Conservation (phyloP, 352 stramenopile genomes). For the Globisporangium barbulae region DNA sequence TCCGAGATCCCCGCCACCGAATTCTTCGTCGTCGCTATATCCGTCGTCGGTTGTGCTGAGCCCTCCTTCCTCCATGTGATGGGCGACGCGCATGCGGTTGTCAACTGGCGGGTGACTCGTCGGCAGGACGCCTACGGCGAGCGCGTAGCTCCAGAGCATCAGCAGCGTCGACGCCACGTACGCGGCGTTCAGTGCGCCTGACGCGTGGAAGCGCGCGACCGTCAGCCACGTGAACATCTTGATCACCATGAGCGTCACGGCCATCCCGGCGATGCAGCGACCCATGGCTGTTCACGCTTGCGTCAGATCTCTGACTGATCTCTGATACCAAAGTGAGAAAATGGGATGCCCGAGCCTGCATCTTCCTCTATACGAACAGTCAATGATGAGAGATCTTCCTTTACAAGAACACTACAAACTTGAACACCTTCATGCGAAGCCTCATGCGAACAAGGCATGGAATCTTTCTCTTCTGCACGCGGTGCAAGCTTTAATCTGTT, state of each 20-base stretch:
- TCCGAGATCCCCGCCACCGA: slow-evolving; percentile 2
- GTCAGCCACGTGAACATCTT: slow-evolving; percentile 54
- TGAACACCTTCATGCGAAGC: not conserved
- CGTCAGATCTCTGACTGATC: too few relatives aligned
- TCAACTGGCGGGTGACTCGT: slow-evolving; percentile 16
- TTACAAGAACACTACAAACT: slow-evolving; percentile 12
- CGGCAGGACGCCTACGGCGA: slow-evolving; percentile 35
- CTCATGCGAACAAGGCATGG: too few relatives aligned
- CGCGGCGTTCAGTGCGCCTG: slow-evolving; percentile 25
- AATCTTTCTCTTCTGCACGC: too few relatives aligned
- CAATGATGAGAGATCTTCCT: slow-evolving; percentile 7
- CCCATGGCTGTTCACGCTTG: slow-evolving; percentile 27
- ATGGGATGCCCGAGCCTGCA: not conserved
- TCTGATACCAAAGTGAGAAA: not conserved
- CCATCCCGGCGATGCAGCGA: slow-evolving; percentile 36
- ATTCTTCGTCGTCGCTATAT: slow-evolving; percentile 14
- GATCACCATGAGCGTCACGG: slow-evolving; percentile 61
- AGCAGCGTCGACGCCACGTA: slow-evolving; percentile 40
- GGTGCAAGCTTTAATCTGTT: not conserved
- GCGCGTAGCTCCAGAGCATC: slow-evolving; percentile 79
- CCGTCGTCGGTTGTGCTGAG: not conserved
- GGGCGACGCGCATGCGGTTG: slow-evolving; percentile 11
- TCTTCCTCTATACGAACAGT: slow-evolving; percentile 9
- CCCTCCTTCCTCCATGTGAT: not conserved
- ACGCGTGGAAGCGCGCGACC: slow-evolving; percentile 29